Evolutionary conservation across 345 rosid species (phyloP).

Genomic region (Arabidopsis arenosa): DNA sequence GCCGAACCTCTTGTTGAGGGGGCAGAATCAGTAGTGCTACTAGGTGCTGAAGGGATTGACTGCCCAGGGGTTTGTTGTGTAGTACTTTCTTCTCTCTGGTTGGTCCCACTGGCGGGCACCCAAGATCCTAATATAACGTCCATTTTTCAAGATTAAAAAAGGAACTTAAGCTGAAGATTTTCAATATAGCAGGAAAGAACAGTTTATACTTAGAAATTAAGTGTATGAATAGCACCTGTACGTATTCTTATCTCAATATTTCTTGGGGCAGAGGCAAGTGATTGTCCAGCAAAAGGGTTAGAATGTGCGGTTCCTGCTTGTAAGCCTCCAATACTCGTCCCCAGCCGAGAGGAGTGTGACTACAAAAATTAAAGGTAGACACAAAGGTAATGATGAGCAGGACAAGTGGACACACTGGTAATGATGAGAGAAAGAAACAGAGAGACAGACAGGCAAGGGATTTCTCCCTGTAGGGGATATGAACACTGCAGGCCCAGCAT

Average conservation of each 20-base stretch:
- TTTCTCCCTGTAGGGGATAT: constrained; percentile 58
- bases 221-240: constrained; percentile 49
- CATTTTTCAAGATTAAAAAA: background rate
- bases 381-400: constrained; percentile 27
- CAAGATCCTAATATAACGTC: constrained; percentile 51
- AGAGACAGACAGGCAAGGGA: constrained; percentile 54
- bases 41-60: constrained; percentile 43
- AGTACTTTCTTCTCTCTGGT: constrained; percentile 48
- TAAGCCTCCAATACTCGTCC: constrained; percentile 50
- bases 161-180: constrained; percentile 2
- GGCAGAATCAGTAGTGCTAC: constrained; percentile 42
- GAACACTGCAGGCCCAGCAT: constrained; percentile 65
- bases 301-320: constrained; percentile 49
- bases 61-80: constrained; percentile 48
- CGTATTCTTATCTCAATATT: constrained; percentile 69
- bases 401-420: constrained; percentile 6
- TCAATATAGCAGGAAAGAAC: background rate
- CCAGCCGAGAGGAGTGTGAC: constrained; percentile 56
- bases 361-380: constrained; percentile 35
- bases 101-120: constrained; percentile 43
- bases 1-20: constrained; percentile 34
- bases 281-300: constrained; percentile 50
- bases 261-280: constrained; percentile 53
- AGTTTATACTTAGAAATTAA: background rate
- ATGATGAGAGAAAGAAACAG: background rate